phyloP scores from a whole-genome alignment of 2,329 filamentous ascomycete species.

The Exophiala sp. region DNA sequence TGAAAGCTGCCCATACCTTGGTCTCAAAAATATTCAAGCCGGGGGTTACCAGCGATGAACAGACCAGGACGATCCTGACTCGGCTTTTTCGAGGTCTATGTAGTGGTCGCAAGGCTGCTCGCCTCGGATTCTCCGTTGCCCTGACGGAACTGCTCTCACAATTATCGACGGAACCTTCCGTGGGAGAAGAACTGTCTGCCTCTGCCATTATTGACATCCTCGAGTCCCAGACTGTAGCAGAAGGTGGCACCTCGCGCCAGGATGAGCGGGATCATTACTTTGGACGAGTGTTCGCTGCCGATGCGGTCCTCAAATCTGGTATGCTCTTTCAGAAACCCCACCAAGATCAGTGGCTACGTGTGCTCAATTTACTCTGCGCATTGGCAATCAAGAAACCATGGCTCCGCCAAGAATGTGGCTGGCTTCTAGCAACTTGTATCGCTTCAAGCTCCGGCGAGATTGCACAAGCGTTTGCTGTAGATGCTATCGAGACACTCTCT shows the following conservation, averaged over 20 bases:
- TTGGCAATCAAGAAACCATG: constrained; percentile 80
- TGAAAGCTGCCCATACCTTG: constrained; percentile 44
- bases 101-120: constrained; percentile 82
- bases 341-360: constrained; percentile 50
- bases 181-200: constrained; percentile 34
- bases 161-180: constrained; percentile 50
- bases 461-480: constrained; percentile 51
- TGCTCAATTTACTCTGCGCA: constrained; percentile 70
- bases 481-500: constrained; percentile 60
- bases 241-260: constrained; percentile 57
- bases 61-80: constrained; percentile 45
- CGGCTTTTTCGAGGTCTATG: constrained; percentile 82
- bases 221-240: constrained; percentile 50
- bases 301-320: constrained; percentile 77
- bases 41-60: constrained; percentile 38
- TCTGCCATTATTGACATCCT: constrained; percentile 50
- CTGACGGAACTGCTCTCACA: constrained; percentile 76
- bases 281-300: constrained; percentile 80
- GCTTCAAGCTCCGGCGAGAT: not conserved
- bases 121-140: constrained; percentile 84
- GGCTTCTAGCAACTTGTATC: constrained; percentile 59
- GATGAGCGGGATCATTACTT: constrained; percentile 84
- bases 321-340: constrained; percentile 62
- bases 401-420: constrained; percentile 84
- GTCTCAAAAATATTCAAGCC: constrained; percentile 44